Conservation (phyloP, 768 basidiomycete species). For the Boletales sp. region DNA sequence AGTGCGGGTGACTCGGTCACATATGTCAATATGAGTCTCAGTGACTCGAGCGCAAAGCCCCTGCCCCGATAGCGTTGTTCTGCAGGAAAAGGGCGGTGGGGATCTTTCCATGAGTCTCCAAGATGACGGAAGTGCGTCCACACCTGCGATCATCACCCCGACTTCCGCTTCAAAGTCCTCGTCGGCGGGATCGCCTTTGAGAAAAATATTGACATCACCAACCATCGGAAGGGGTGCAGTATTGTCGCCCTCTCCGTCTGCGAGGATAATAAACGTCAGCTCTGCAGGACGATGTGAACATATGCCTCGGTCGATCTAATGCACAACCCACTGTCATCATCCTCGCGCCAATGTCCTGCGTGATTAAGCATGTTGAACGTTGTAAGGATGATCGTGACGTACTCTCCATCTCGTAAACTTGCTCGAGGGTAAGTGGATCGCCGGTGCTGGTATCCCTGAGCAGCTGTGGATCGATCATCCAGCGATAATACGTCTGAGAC, state of each 20-base stretch:
- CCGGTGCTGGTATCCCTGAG: constrained; percentile 71
- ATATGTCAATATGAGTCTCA: constrained; percentile 67
- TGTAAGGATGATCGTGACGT: constrained; percentile 12
- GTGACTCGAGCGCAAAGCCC: constrained; percentile 61
- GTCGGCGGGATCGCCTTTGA: constrained; percentile 50
- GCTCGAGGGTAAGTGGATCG: constrained; percentile 72
- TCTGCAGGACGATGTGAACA: constrained; percentile 39
- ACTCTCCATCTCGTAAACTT: constrained; percentile 93
- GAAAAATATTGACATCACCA: constrained; percentile 90
- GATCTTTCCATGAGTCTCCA: neutral
- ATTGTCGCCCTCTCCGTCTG: constrained; percentile 27
- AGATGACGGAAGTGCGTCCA: neutral
- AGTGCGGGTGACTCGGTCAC: constrained; percentile 44
- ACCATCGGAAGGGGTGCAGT: constrained; percentile 65
- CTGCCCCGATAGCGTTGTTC: constrained; percentile 65
- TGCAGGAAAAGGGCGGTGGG: constrained; percentile 26
- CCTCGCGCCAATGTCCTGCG: constrained; percentile 79
- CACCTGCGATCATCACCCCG: constrained; percentile 93
- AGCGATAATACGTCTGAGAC: constrained; percentile 73
- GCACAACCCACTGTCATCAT: constrained; percentile 65
- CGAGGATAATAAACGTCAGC: constrained; percentile 86
- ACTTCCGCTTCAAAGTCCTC: constrained; percentile 70
- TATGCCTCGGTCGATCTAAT: neutral
- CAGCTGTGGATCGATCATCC: constrained; percentile 81
- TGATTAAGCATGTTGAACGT: neutral